Evolutionary conservation across 2,329 filamentous ascomycete genomes (phyloP).

Genomic region (Periglandula ipomoeae): DNA sequence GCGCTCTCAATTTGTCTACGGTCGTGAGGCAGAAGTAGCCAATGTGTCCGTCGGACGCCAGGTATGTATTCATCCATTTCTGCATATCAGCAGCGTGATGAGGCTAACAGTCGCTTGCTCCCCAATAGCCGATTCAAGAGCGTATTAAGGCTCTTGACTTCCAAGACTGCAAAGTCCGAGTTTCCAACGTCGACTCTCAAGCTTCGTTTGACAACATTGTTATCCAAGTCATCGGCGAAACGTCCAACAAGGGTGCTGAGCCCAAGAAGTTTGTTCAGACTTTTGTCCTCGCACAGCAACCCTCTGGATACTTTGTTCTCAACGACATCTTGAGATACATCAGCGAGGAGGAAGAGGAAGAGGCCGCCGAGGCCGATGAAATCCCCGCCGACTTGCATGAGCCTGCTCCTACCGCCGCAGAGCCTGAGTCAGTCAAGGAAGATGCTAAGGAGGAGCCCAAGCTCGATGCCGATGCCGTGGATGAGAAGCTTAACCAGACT

Average conservation of each 20-base stretch:
- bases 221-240: conserved; percentile 96
- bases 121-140: conserved; percentile 74
- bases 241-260: conserved; percentile 84
- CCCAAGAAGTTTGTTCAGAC: conserved; percentile 97
- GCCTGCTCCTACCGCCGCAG: conserved; percentile 20
- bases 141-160: conserved; percentile 89
- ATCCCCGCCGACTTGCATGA: conserved; percentile 16
- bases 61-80: conserved; percentile 36
- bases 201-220: conserved; percentile 88
- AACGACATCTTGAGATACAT: conserved; percentile 98
- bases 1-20: conserved; percentile 88
- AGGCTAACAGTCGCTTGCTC: conserved; percentile 8
- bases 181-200: conserved; percentile 96
- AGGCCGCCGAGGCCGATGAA: conserved; percentile 30
- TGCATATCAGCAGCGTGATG: background rate
- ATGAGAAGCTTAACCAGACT: conserved; percentile 29
- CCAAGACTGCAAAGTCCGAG: conserved; percentile 96
- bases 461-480: conserved; percentile 22
- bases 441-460: conserved; percentile 29
- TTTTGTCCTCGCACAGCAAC: conserved; percentile 92
- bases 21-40: conserved; percentile 81
- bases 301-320: conserved; percentile 93
- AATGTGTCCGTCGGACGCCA: conserved; percentile 79
- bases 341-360: conserved; percentile 71
- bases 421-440: conserved; percentile 39